These are phyloP conservation scores for Lyophyllum decastes DNA, from an alignment of 768 basidiomycete genomes.

Conservation along the genomic window DNA sequence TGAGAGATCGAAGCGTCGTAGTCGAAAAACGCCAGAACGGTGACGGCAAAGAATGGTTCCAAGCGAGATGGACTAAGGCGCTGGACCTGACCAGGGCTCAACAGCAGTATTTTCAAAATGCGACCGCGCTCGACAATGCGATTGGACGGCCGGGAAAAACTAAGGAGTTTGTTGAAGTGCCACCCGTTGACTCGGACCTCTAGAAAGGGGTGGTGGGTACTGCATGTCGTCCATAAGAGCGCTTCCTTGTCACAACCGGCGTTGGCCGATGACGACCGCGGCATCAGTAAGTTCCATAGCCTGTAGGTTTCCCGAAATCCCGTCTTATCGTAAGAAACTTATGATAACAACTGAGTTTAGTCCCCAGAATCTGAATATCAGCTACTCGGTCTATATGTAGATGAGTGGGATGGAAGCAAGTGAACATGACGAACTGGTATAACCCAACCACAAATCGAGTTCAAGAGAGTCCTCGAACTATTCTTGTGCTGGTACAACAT, in stretches of 20 bases:
- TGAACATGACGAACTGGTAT: no score
- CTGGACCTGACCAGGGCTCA: not conserved
- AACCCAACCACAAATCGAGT: not conserved
- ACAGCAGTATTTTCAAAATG: not conserved
- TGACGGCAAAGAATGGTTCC: not conserved
- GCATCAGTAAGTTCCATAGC: not conserved
- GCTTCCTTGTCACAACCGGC: not conserved
- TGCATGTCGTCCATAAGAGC: not conserved
- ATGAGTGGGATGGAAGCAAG: no score
- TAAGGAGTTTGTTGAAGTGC: not conserved
- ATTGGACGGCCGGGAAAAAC: not conserved
- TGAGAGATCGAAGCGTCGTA: no score
- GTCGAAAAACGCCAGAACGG: not conserved
- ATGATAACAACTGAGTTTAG: not conserved
- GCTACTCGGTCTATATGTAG: not conserved
- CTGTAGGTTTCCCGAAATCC: not conserved
- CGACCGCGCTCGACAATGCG: not conserved
- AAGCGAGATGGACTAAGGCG: not conserved
- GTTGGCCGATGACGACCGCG: not conserved
- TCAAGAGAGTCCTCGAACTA: not conserved
- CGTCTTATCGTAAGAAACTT: no score
- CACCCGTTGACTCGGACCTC: not conserved
- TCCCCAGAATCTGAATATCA: not conserved
- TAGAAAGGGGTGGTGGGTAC: not conserved
- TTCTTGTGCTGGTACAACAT: not conserved